Base-by-base conservation (phyloP, 176 grass and related monocot species). In the Oryza nivara region DNA sequence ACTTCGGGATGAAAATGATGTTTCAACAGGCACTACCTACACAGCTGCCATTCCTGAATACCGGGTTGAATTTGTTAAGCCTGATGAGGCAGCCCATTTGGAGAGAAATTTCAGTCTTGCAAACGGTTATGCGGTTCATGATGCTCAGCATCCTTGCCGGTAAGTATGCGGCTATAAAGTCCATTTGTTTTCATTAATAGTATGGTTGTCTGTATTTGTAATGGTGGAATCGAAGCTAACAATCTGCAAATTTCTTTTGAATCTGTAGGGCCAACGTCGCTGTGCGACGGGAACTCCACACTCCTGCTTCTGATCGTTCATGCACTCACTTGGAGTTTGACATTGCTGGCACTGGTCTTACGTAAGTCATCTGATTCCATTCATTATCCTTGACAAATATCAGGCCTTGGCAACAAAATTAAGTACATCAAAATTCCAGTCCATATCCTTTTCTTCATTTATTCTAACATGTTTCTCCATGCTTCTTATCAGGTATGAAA, bases 281-380 rank as follows among this genome's bases (percentile, higher is more conserved):
- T 40, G 95, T 95, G 49, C 80, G 72, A 23, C 85, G 68, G 82
- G 95, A 97, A 77, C 95, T 97, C 81, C 95, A 97, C 73, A 95
- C 90, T 26, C 82, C 89, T 83, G 82, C 92, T 87, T 97, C 95
- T 72, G 91, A 95, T 70, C 92, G 95, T 51, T 97, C 95, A 30
- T 97, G 95, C 79, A 95, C 87, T 79, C 95, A 95, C 87, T 82
- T 97, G 85, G 95, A 97, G 86, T 95, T 97, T 36, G 95, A 97
- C 84, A 88, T 97, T 88, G 84, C 92, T 80, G 87, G 91, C 68
- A 88, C 92, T 25, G 82, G 88, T 88, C 91, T 97, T 64, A 85
- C 1, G 95, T 97, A 93, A 97, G 92, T 83, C 36, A 63, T 56
- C 2, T 54, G 74, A 72, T 67, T 10, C 70, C 64, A 64, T 70